Base-by-base conservation (phyloP, 108 stramenopile genomes). In the Nitzschia inconspicua region DNA sequence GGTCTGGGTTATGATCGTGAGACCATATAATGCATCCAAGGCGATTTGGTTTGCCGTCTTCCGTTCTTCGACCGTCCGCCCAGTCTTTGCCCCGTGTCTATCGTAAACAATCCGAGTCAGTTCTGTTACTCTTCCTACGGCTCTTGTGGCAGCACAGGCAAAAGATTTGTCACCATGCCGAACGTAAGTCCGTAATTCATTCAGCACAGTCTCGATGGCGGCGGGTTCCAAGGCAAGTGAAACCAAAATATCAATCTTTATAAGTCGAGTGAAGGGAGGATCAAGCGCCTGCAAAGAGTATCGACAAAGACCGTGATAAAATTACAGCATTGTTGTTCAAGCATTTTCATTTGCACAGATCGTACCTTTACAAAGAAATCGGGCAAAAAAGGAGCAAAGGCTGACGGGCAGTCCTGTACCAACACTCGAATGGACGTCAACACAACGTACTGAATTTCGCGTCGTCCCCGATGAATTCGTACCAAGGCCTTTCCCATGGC, bases 361-460 rank as follows among this genome's bases (percentile, higher is more conserved):
- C 74, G 20, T 51, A 76, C 79, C 71, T 84, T 94, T 41, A 98
- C 95, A 58, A 97, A 98, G 66, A 99, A 98, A 50, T 98, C 95
- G 42, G 75, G 55, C 49, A 99, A 68, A 73, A 93, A 96, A 8
- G 93, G 96, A n/a, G 85, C 80, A 73, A 99, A 99, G 14, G 96
- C 89, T 44, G 85, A 86, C 13, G 98, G 97, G 57, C 86, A 86
- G 54, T 96, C 89, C 29, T 49, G 44, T 13, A 94, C 97, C 60
- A 99, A 66, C n/a, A 79, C 81, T 24, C 83, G 75, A 68, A 99
- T 98, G 31, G 90, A 85, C 2, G 83, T 83, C 50, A 99, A 76
- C 16, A 97, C 96, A 14, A 97, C 87, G 73, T 95, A 98, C 79
- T 97, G 96, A 61, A 98, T 94, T 75, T 99, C 98, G 36, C 97